Evolutionary conservation across 2,329 filamentous ascomycete genomes (phyloP).

Genomic region (Orbilia javanica): DNA sequence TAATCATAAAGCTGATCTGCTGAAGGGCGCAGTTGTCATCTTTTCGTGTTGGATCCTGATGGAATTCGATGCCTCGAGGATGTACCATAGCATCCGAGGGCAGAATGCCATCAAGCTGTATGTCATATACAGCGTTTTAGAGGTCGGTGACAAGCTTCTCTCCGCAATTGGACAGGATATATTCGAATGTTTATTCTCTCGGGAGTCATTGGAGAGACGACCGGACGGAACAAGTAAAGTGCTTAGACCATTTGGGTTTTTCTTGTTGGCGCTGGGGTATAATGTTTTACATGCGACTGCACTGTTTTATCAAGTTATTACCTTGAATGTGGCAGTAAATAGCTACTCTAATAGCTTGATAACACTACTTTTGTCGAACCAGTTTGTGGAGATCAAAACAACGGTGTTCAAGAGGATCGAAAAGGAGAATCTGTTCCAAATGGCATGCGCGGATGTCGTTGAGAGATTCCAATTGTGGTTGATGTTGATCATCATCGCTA

Average conservation of each 20-base stretch:
- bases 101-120: constrained; percentile 98
- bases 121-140: constrained; percentile 97
- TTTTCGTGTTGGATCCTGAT: constrained; percentile 87
- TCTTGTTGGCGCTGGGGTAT: constrained; percentile 85
- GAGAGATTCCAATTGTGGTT: constrained; percentile 98
- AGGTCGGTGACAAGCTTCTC: constrained; percentile 88
- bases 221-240: constrained; percentile 91
- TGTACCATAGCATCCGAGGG: constrained; percentile 97
- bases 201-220: constrained; percentile 89
- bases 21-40: constrained; percentile 90
- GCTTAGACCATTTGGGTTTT: constrained; percentile 89
- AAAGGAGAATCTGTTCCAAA: constrained; percentile 95
- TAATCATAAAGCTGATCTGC: constrained; percentile 92
- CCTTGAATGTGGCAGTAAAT: constrained; percentile 96
- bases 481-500: constrained; percentile 94
- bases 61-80: constrained; percentile 91
- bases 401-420: constrained; percentile 99
- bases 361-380: constrained; percentile 92
- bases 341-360: constrained; percentile 96
- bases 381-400: constrained; percentile 98
- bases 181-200: constrained; percentile 92
- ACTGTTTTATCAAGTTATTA: constrained; percentile 97
- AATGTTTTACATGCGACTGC: constrained; percentile 88
- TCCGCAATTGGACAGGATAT: constrained; percentile 95
- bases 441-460: constrained; percentile 95